Percentiles rank a stretch among this genome's conserved stretches.
Conservation (phyloP, 2,329 filamentous ascomycete genomes). For the Fusarium pilosicola region DNA sequence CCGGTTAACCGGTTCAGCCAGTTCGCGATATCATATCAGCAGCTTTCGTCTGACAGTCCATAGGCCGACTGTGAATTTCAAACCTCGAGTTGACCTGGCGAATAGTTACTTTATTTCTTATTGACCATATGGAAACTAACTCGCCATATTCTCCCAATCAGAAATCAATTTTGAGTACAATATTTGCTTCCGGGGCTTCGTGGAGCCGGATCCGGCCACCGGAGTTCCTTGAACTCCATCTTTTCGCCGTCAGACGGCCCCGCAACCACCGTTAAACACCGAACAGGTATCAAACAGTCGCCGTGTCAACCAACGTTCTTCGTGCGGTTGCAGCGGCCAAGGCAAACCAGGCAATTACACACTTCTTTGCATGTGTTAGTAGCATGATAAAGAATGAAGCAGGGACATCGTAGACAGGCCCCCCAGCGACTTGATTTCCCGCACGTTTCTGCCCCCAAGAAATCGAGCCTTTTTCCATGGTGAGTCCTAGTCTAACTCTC, state of each 20-base stretch:
- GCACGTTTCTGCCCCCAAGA: not conserved
- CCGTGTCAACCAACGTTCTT: conserved; percentile 4
- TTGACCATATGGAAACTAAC: not conserved
- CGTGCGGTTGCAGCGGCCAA: conserved; percentile 12
- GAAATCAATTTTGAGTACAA: not conserved
- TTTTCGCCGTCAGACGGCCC: conserved; percentile 30
- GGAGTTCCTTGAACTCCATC: conserved; percentile 17
- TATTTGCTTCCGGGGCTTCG: conserved; percentile 2
- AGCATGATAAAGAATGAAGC: not conserved
- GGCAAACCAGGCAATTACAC: not conserved
- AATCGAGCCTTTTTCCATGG: not conserved
- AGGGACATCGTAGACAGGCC: not conserved
- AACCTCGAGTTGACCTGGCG: not conserved
- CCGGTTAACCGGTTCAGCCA: not conserved
- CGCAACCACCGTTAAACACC: conserved; percentile 12
- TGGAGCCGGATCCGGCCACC: conserved; percentile 27
- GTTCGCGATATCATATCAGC: not conserved
- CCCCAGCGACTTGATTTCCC: not conserved
- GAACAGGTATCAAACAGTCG: not conserved
- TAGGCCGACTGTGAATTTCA: not conserved
- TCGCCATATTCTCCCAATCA: not conserved
- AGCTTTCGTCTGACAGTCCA: not conserved
- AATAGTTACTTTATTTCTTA: not conserved
- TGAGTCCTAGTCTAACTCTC: not conserved
- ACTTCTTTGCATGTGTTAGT: not conserved